Evolutionary conservation across 2,329 filamentous ascomycete genomes (phyloP), one percentile per base, ranked within the genome.

Genomic region (Sporothrix sp.): DNA sequence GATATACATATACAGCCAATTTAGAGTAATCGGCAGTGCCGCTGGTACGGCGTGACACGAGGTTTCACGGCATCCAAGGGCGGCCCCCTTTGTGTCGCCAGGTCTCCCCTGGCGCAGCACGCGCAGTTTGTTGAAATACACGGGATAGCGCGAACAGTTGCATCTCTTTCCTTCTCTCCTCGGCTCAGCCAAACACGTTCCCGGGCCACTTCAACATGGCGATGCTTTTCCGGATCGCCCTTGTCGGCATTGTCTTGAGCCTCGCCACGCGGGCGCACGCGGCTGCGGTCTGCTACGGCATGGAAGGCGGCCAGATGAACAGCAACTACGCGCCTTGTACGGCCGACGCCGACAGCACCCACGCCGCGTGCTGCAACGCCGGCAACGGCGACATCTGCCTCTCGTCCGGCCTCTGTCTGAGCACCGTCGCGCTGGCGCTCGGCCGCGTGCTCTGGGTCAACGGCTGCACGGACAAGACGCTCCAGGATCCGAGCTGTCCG

Each of bases 281-380:
- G 5, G 13, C 30, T n/a, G 47, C 21, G 13, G 37, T 39, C 10
- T 53, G 51, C 32, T 53, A 50, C 28, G 35, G 49, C 4, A 38
- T 46, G 30, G 49, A 38, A 8, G 47, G 48, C 35, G 36, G 27
- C 33, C 38, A 45, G 20, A 28, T 32, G 21, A 44, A 46, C 20
- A 20, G 20, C 30, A 40, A 28, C 42, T 32, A 37, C 16, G 42
- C 44, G 27, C 42, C 52, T 6, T 60, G 57, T 49, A 57, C 36
- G 1, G 18, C 38, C 21, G 38, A 25, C 7, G 38, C n/a, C 28
- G 48, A 30, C 33, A 51, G 53, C 4, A 58, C 56, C 3, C 58
- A 60, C 39, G 57, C 55, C 48, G 54, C 57, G 14, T 60, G 58
- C 36, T 60, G 58, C 39, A 58, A 58, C 37, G 42, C 36, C 4